These are phyloP conservation scores for Musa acuminata DNA, from an alignment of 176 grass and related monocot genomes.

Conservation along the genomic window DNA sequence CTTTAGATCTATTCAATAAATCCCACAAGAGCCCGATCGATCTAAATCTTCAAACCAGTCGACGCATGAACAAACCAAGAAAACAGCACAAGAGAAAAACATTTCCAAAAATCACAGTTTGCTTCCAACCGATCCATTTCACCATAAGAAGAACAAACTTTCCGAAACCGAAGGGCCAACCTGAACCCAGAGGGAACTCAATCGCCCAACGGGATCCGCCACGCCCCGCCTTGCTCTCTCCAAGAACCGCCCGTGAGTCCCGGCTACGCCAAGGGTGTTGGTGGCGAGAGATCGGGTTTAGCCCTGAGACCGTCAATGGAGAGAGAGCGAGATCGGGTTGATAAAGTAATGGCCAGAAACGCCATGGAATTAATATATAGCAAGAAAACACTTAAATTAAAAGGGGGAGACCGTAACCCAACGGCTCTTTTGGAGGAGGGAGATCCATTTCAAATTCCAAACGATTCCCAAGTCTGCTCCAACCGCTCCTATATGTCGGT, in stretches of 20 bases:
- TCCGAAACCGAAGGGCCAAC: not conserved
- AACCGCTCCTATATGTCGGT: not conserved
- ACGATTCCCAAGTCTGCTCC: not conserved
- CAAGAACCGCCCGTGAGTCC: not conserved
- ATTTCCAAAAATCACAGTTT: not conserved
- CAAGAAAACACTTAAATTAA: not conserved
- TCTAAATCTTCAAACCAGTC: not conserved
- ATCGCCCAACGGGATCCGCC: not conserved
- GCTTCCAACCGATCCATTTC: not conserved
- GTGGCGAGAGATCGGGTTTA: not conserved
- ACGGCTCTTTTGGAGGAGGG: constrained; percentile 3
- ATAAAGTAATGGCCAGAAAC: not conserved
- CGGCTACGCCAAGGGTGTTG: not conserved
- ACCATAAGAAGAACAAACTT: not conserved
- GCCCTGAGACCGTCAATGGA: not conserved
- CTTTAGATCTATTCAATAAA: not conserved
- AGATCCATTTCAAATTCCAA: constrained; percentile 12
- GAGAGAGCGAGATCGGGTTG: not conserved
- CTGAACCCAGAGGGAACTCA: not conserved
- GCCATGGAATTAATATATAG: not conserved
- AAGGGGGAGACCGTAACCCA: not conserved
- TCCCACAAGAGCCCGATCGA: not conserved
- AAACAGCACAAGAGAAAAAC: not conserved
- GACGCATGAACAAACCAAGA: not conserved
- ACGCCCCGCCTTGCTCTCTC: not conserved